Conservation (phyloP, 225 moss, liverwort and hornwort species). For the Neckera pumila region DNA sequence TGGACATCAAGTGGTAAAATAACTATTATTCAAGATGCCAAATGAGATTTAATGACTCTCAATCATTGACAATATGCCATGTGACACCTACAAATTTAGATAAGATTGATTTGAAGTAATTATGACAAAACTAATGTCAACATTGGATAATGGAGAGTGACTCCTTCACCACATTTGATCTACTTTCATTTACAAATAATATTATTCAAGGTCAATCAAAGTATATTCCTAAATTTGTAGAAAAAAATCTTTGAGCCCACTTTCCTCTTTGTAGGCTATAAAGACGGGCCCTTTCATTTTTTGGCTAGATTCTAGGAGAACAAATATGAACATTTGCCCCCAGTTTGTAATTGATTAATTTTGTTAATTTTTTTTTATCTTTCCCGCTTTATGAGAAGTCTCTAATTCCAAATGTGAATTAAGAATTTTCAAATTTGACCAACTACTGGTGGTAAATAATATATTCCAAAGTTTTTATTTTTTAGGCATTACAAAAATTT, state of each 20-base stretch:
- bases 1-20: background rate
- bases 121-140: background rate
- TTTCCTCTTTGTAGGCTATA: accelerated
- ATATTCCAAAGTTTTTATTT: background rate
- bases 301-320: accelerated
- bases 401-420: background rate
- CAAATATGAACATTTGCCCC: background rate
- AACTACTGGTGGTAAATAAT: background rate
- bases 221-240: accelerated
- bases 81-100: background rate
- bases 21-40: background rate
- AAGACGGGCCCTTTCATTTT: accelerated
- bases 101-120: background rate
- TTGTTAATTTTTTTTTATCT: accelerated
- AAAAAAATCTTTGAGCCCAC: accelerated
- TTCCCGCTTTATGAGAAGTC: accelerated
- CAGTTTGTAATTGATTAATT: background rate
- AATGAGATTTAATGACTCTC: background rate
- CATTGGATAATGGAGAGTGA: background rate
- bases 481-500: no score
- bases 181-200: background rate
- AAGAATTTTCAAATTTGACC: background rate
- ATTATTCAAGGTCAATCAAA: background rate
- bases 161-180: background rate
- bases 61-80: background rate